Percentiles rank a stretch among this genome's conserved stretches.
Conservation (phyloP, 164 flowering plant species). For the Pachysandra terminalis region DNA sequence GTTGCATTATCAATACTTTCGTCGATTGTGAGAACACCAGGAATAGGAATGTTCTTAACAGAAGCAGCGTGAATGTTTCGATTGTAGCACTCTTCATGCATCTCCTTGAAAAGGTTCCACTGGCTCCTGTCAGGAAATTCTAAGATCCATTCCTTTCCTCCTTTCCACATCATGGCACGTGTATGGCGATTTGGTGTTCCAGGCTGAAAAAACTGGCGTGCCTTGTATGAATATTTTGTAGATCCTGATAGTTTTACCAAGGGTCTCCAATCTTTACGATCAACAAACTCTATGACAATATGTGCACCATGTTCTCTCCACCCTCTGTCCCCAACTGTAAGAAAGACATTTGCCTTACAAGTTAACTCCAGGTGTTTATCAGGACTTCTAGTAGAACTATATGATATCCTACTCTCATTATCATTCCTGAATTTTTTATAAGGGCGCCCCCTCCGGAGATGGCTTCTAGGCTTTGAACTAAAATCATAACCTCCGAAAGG, state of each 20-base stretch:
- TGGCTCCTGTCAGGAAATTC: slow-evolving; percentile 89
- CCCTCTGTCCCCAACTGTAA: slow-evolving; percentile 68
- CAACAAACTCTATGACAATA: slow-evolving; percentile 62
- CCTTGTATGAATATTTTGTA: slow-evolving; percentile 72
- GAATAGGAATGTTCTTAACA: slow-evolving; percentile 89
- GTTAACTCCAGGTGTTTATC: slow-evolving; percentile 47
- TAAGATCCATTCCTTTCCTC: slow-evolving; percentile 94
- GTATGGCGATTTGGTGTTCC: slow-evolving; percentile 86
- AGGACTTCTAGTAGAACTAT: slow-evolving; percentile 42
- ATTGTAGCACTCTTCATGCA: slow-evolving; percentile 94
- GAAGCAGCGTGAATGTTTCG: slow-evolving; percentile 80
- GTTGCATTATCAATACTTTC: slow-evolving; percentile 53
- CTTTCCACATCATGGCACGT: slow-evolving; percentile 99
- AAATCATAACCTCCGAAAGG: slow-evolving; percentile 61
- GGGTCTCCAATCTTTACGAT: slow-evolving; percentile 85
- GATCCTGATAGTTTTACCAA: slow-evolving; percentile 63
- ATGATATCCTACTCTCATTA: slow-evolving; percentile 42
- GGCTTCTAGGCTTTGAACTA: slow-evolving; percentile 50
- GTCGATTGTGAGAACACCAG: slow-evolving; percentile 80
- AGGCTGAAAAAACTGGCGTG: slow-evolving; percentile 83
- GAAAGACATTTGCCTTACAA: slow-evolving; percentile 77
- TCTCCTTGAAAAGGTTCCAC: slow-evolving; percentile 87
- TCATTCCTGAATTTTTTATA: slow-evolving; percentile 57
- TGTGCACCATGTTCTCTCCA: slow-evolving; percentile 88
- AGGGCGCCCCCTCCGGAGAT: slow-evolving; percentile 44